A percentile compares a stretch with the other conserved stretches of the same genome.
These are phyloP conservation scores for Calycina marina DNA, from an alignment of 2,329 filamentous ascomycete species.

Conservation along the genomic window DNA sequence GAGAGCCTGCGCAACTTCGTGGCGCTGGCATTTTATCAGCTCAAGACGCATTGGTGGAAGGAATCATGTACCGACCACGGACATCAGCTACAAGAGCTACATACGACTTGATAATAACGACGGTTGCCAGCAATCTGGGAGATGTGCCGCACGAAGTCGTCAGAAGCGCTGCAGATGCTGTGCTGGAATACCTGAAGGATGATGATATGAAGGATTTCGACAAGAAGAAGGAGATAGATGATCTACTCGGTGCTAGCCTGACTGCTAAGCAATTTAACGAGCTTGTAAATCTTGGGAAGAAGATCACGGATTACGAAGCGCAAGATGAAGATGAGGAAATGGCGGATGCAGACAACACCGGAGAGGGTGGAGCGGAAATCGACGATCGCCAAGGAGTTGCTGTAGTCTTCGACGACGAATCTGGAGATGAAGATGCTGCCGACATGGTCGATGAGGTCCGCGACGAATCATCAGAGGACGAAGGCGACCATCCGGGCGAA, in stretches of 20 bases:
- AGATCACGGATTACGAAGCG: slow-evolving; percentile 95
- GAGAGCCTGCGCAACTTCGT: slow-evolving; percentile 54
- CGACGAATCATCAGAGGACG: slow-evolving; percentile 73
- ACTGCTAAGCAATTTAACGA: slow-evolving; percentile 91
- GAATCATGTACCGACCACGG: slow-evolving; percentile 78
- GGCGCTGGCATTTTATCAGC: slow-evolving; percentile 70
- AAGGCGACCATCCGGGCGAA: slow-evolving; percentile 44
- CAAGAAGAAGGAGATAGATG: slow-evolving; percentile 95
- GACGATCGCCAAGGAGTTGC: slow-evolving; percentile 94
- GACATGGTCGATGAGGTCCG: slow-evolving; percentile 72
- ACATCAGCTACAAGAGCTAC: slow-evolving; percentile 84
- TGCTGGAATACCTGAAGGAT: slow-evolving; percentile 84
- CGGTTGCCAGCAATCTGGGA: slow-evolving; percentile 75
- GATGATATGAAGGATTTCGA: slow-evolving; percentile 94
- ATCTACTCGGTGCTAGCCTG: slow-evolving; percentile 72
- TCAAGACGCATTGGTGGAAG: slow-evolving; percentile 77
- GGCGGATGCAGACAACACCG: slow-evolving; percentile 51
- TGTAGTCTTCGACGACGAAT: slow-evolving; percentile 87
- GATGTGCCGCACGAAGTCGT: slow-evolving; percentile 89
- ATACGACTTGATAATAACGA: slow-evolving; percentile 86
- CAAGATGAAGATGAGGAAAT: slow-evolving; percentile 91
- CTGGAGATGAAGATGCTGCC: slow-evolving; percentile 69
- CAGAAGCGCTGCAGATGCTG: slow-evolving; percentile 82
- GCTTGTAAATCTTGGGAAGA: slow-evolving; percentile 89
- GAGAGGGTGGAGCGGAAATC: slow-evolving; percentile 60